Evolutionary conservation across 805 yeast genomes (phyloP), one percentile per base, ranked within the genome.

Genomic region (Zygoascus flipseniorum): DNA sequence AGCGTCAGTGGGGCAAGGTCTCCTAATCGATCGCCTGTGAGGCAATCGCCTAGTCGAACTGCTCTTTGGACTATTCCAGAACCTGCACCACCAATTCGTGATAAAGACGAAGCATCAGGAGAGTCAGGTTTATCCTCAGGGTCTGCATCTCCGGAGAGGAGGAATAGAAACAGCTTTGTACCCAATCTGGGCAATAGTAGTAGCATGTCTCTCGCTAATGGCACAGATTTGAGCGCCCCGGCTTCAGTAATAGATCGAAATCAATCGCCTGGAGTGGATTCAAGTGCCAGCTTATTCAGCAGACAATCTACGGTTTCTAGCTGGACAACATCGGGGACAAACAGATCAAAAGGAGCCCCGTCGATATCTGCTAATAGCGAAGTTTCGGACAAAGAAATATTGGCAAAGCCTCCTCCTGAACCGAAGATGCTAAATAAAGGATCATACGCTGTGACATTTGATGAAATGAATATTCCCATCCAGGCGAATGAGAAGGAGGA

Each of bases 401-500:
- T 23, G 28, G 28, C 28, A 23, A 23, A 23, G 28, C 48, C n/a
- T 18, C 11, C 16, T 31, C 37, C 19, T 19, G 31, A 19, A 11
- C 39, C 46, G 18, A 31, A 35, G 32, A 31, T 20, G 13, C 49
- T 35, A 13, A 28, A 18, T 26, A 31, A 32, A 31, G 51, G 41
- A 32, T 45, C 51, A 2, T 54, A 58, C 10, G 66, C 69, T n/a
- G 50, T 59, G 54, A 66, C 69, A n/a, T 66, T 66, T 56, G 69
- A 66, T 20, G 70, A 64, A 48, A 66, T 66, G 70, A 65, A 65
- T 8, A 58, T 66, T 20, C 69, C 70, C 9, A 42, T 49, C 41
- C 60, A 59, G 37, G 37, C 51, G 37, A 59, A 62, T 10, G 62
- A 64, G 23, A 55, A 54, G 32, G 59, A 58, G 26, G 68, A 65